These are phyloP conservation scores for Heliamphora exappendiculata DNA, from an alignment of 148 eudicot species.

Conservation along the genomic window DNA sequence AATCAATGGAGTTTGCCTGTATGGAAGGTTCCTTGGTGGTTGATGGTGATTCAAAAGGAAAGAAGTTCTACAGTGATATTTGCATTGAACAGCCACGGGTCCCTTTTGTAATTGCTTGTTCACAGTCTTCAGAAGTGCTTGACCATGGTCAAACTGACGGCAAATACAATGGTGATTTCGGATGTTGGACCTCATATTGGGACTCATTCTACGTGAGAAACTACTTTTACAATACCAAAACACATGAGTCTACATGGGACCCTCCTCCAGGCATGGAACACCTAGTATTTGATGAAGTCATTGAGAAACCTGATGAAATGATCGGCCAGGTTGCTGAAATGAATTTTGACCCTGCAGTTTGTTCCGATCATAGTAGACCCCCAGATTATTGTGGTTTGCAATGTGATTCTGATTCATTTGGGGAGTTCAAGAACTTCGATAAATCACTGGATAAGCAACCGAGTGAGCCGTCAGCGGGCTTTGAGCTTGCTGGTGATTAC, in stretches of 20 bases:
- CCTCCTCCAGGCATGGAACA: conserved; percentile 78
- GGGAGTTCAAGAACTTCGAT: conserved; percentile 15
- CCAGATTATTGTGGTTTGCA: conserved; percentile 19
- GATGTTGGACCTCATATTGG: conserved; percentile 65
- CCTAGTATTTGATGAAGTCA: conserved; percentile 26
- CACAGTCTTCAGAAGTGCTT: conserved; percentile 22
- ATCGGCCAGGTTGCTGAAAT: conserved; percentile 21
- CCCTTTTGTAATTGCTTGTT: conserved; percentile 17
- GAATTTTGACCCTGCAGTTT: conserved; percentile 14
- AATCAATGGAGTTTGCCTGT: conserved; percentile 15
- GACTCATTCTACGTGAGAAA: conserved; percentile 56
- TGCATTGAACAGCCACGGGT: conserved; percentile 17
- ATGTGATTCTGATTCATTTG: conserved; percentile 13
- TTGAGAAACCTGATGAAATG: conserved; percentile 20
- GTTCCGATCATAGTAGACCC: conserved; percentile 15
- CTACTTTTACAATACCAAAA: conserved; percentile 54
- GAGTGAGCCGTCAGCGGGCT: conserved; percentile 8
- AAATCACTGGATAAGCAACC: conserved; percentile 7
- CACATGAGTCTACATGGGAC: conserved; percentile 72
- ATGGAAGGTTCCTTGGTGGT: conserved; percentile 13
- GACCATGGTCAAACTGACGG: conserved; percentile 19
- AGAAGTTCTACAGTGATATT: conserved; percentile 14
- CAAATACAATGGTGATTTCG: conserved; percentile 21
- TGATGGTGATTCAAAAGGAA: conserved; percentile 10
- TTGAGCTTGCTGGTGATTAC: conserved; percentile 17